These are phyloP conservation scores for Acer negundo DNA, from an alignment of 345 rosid species.

Conservation along the genomic window DNA sequence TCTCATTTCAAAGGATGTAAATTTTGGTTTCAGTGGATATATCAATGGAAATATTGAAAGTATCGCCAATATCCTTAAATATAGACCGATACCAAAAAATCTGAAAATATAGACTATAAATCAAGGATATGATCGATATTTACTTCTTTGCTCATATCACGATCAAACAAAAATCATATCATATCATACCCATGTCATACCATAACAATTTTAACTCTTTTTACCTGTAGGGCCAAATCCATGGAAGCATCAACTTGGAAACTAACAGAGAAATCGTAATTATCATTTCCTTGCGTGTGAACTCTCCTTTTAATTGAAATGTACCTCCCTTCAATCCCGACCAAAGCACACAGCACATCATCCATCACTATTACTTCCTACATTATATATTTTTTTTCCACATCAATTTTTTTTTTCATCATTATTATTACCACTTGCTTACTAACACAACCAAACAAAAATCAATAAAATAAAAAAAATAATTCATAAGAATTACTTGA, in stretches of 20 bases:
- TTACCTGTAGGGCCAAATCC: conserved; percentile 93
- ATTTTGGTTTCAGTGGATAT: not conserved
- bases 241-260: conserved; percentile 86
- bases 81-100: too few relatives aligned
- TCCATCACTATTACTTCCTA: conserved; percentile 93
- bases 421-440: conserved; percentile 2
- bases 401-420: not conserved
- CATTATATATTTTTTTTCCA: not conserved
- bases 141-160: not conserved
- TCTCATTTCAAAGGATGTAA: not conserved
- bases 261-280: conserved; percentile 35
- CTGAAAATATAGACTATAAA: not conserved
- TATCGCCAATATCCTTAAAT: not conserved
- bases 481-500: conserved; percentile 45
- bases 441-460: not conserved
- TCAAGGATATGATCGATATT: not conserved
- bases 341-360: conserved; percentile 88
- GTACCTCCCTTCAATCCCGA: conserved; percentile 92
- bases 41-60: not conserved
- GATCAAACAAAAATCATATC: too few relatives aligned
- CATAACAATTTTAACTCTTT: not conserved
- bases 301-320: conserved; percentile 66
- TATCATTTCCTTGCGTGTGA: conserved; percentile 45
- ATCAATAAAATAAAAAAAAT: not conserved
- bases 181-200: too few relatives aligned